Conservation (phyloP, 768 basidiomycete genomes). For the Tricholoma terreum region DNA sequence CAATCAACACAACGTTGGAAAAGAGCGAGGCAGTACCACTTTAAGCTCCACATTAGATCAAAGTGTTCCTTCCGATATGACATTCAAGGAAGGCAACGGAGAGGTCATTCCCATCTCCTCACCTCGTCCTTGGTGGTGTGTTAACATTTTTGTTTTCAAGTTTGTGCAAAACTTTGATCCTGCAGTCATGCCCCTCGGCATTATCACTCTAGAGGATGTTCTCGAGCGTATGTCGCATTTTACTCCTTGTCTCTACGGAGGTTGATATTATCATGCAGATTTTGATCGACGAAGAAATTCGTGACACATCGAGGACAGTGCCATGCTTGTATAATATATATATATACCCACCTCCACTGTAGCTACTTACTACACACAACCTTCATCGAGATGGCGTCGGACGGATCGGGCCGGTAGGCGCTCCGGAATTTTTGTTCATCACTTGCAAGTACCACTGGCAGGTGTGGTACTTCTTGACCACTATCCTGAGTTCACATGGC, state of each 20-base stretch:
- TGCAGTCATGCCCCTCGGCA: conserved; percentile 80
- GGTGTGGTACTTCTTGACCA: no score
- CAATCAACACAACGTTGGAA: background rate
- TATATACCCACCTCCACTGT: no score
- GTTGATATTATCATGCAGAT: conserved; percentile 39
- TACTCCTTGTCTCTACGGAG: background rate
- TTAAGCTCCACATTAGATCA: conserved; percentile 61
- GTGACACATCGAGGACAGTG: conserved; percentile 19
- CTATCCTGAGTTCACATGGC: conserved; percentile 15
- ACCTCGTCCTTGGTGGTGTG: background rate
- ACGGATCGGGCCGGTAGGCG: background rate
- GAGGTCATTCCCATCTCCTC: conserved; percentile 40
- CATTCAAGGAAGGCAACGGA: conserved; percentile 68
- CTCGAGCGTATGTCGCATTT: conserved; percentile 70
- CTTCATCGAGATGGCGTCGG: no score
- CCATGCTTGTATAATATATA: no score
- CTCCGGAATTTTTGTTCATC: no score
- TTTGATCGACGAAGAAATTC: conserved; percentile 89
- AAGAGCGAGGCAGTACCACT: conserved; percentile 37
- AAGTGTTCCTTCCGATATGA: conserved; percentile 83
- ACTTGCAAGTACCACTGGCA: no score
- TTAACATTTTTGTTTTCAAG: conserved; percentile 28
- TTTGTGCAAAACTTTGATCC: conserved; percentile 83
- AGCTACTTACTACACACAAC: no score
- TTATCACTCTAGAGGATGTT: conserved; percentile 91